Conservation (phyloP, 108 stramenopile genomes). For the Seminavis robusta region DNA sequence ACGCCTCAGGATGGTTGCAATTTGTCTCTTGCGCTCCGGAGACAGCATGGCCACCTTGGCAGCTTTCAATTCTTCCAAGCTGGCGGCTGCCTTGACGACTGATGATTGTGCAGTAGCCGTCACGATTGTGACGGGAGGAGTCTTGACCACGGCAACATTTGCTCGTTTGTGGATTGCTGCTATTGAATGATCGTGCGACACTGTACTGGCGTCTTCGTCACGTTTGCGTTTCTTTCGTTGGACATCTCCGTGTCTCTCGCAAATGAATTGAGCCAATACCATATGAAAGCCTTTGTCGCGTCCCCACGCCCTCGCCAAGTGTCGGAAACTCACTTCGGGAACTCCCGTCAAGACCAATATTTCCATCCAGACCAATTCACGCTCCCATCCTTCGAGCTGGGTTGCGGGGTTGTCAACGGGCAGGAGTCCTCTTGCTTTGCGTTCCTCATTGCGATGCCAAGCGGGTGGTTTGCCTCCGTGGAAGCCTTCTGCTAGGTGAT, state of each 20-base stretch:
- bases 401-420: conserved; percentile 48
- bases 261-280: conserved; percentile 53
- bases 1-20: not conserved
- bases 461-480: conserved; percentile 47
- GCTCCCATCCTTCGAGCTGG: conserved; percentile 71
- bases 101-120: no score
- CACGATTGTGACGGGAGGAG: no score
- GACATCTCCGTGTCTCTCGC: conserved; percentile 60
- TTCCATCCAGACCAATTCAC: conserved; percentile 64
- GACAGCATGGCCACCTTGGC: no score
- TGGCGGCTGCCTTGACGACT: no score
- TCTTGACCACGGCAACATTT: no score
- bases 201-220: conserved; percentile 4
- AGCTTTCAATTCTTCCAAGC: no score
- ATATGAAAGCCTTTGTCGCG: conserved; percentile 70
- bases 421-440: conserved; percentile 48
- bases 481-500: conserved; percentile 40
- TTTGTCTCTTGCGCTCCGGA: no score
- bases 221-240: conserved; percentile 49
- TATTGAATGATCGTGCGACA: not conserved
- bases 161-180: not conserved
- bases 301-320: conserved; percentile 67
- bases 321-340: conserved; percentile 42
- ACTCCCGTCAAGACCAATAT: conserved; percentile 45
- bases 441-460: conserved; percentile 76